A percentile compares a stretch with the other conserved stretches of the same genome.
phyloP scores from a whole-genome alignment of 2,329 filamentous ascomycete genomes.

The Plenodomus biglobosus region DNA sequence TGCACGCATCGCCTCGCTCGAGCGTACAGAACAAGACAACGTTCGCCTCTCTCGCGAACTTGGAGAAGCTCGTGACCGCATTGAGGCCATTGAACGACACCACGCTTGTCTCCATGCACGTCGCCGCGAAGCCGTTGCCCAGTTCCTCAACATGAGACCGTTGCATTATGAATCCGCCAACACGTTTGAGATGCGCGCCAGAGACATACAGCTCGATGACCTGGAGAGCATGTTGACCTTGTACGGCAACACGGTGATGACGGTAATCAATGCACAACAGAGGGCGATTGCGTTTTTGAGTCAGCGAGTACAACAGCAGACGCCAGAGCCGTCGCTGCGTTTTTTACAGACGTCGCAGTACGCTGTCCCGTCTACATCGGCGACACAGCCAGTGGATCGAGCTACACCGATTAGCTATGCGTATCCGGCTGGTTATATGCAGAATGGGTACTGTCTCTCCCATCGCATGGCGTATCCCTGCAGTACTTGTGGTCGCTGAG shows the following conservation, averaged over 20 bases:
- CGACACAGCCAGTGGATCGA: background rate
- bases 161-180: conserved; percentile 23
- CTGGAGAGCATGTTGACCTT: conserved; percentile 22
- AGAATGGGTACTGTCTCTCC: conserved; percentile 12
- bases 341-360: too few species aligned
- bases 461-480: conserved; percentile 18
- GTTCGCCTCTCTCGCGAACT: background rate
- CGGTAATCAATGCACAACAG: conserved; percentile 20
- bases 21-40: background rate
- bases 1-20: background rate
- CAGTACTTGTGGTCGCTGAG: conserved; percentile 13
- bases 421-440: conserved; percentile 11
- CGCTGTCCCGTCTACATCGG: too few species aligned
- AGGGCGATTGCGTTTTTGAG: conserved; percentile 5
- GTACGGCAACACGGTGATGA: conserved; percentile 12
- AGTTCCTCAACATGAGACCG: conserved; percentile 20
- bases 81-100: conserved; percentile 15
- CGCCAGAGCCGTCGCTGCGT: too few species aligned
- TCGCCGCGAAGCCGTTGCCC: conserved; percentile 18
- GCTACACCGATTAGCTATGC: background rate
- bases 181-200: conserved; percentile 15
- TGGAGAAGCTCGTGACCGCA: conserved; percentile 1
- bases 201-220: conserved; percentile 19
- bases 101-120: conserved; percentile 8
- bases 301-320: background rate